Evolutionary conservation across 306 rosid genomes (phyloP), one percentile per base, ranked within the genome.

Genomic region (Cyclanthera cordifolia): DNA sequence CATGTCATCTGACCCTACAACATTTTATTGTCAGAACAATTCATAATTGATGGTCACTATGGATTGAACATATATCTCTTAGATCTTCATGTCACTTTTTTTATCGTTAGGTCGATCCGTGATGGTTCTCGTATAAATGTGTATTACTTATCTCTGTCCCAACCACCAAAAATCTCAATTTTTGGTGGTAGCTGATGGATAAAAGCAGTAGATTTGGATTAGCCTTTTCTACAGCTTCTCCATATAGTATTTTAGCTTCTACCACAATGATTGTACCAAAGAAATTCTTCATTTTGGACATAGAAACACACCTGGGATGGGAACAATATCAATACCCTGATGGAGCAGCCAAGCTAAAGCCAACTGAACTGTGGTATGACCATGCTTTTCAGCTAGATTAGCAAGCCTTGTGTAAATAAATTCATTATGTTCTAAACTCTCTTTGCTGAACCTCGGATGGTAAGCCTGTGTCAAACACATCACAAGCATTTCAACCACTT

Each of bases 281-380:
- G 14, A 53, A 8, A 19, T 19, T 19, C 4, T 20, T 19, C 30
- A 19, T 24, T 14, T 14, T 6, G 23, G 41, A 66, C 25, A 59
- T n/a, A 0, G 32, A 28, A 37, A 25, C 37, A 25, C 13, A 75
- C 84, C 86, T 3, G 89, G 89, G 39, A 82, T 84, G 41, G 89
- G 86, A 3, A 75, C 84, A 37, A 83, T 83, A 73, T 86, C 89
- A 34, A 79, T 48, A 34, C 89, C 97, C 78, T 80, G 83, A 10
- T 80, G 86, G 55, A 90, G 86, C 45, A 88, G 79, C 95, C 95
- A 86, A 27, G 90, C 84, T 25, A 85, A 69, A 66, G 92, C 87
- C 72, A 87, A 77, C 67, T 85, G 95, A 67, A 86, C 71, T 73
- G 90, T 69, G 61, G 79, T 69, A 69, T 77, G 73, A 20, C 60